phyloP scores from a whole-genome alignment of 169 alveolate genomes.

The Plasmodium fragile region DNA sequence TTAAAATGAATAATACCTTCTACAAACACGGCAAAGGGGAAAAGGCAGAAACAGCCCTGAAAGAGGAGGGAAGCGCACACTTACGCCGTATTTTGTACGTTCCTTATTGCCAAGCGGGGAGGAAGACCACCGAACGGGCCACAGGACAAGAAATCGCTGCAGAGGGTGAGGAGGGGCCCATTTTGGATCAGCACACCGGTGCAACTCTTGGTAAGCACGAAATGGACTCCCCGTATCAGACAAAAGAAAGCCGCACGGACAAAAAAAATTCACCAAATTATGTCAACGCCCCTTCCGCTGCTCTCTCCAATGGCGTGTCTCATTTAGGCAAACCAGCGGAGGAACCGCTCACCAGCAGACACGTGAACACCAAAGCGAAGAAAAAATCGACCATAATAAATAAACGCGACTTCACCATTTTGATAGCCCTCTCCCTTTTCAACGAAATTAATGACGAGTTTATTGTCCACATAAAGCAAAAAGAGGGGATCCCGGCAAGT shows the following conservation, averaged over 20 bases:
- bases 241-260: neutral
- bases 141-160: neutral
- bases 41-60: neutral
- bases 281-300: neutral
- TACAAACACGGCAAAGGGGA: neutral
- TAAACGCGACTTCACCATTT: slow-evolving; percentile 19
- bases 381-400: slow-evolving; percentile 37
- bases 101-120: neutral
- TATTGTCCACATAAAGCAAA: slow-evolving; percentile 31
- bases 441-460: slow-evolving; percentile 63
- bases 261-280: neutral
- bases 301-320: neutral
- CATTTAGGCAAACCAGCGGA: neutral
- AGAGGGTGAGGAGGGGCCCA: neutral
- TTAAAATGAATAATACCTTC: neutral
- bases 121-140: neutral
- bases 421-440: slow-evolving; percentile 46
- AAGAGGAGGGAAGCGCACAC: neutral
- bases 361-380: slow-evolving; percentile 9
- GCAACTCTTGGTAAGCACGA: neutral
- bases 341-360: neutral
- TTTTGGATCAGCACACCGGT: neutral
- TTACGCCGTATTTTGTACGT: neutral
- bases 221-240: neutral
- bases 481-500: neutral